Conservation (phyloP, 2,329 filamentous ascomycete genomes). For the Microdochium nivale region DNA sequence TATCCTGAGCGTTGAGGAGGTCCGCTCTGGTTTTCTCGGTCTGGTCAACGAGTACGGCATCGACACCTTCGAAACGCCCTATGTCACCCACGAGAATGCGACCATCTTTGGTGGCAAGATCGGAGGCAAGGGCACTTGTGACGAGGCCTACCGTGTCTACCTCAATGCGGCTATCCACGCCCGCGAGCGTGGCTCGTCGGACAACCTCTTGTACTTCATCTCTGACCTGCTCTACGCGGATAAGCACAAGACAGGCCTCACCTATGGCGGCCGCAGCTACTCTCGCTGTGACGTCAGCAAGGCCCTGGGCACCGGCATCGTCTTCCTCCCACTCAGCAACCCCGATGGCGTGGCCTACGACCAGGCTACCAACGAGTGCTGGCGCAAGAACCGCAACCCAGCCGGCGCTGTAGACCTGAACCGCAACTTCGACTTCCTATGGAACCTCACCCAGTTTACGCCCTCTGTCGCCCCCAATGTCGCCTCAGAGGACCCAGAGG, state of each 20-base stretch:
- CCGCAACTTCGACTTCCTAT: conserved; percentile 49
- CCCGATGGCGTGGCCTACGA: conserved; percentile 45
- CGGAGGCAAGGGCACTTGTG: conserved; percentile 30
- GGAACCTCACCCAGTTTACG: conserved; percentile 40
- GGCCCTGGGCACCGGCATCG: conserved; percentile 42
- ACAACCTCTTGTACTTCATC: conserved; percentile 49
- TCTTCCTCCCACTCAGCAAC: conserved; percentile 43
- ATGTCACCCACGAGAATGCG: conserved; percentile 31
- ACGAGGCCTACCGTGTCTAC: conserved; percentile 36
- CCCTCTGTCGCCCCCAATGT: conserved; percentile 24
- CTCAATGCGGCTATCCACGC: conserved; percentile 47
- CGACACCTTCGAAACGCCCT: conserved; percentile 27
- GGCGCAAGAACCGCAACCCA: conserved; percentile 48
- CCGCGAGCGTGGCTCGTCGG: conserved; percentile 47
- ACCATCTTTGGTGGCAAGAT: conserved; percentile 29
- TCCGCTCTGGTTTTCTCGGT: conserved; percentile 28
- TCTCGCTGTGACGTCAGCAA: conserved; percentile 40
- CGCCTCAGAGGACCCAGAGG: conserved; percentile 31
- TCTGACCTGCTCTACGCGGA: conserved; percentile 46
- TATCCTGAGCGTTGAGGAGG: conserved; percentile 31
- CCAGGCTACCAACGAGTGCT: conserved; percentile 38
- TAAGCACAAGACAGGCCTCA: conserved; percentile 36
- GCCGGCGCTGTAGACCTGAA: conserved; percentile 42
- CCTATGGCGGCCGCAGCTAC: conserved; percentile 42
- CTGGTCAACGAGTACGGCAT: conserved; percentile 29